Evolutionary conservation across 179 eudicot species (phyloP), one percentile per base, ranked within the genome.

Genomic region (Dionaea muscipula): DNA sequence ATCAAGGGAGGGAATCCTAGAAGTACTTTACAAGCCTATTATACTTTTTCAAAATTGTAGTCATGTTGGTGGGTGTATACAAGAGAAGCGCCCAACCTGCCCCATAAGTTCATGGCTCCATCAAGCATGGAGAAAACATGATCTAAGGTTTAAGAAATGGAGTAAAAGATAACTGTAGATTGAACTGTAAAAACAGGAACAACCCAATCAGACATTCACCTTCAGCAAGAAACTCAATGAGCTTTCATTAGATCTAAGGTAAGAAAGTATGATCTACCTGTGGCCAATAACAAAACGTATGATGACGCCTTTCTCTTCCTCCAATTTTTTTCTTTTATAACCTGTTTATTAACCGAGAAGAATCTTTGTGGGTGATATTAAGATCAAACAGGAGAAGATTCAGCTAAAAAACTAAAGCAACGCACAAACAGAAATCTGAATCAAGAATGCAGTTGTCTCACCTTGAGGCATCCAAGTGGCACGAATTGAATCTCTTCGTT

Each of bases 391-490:
- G 1, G 24, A 41, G 36, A 56, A 26, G 28, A 45, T 28, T 56
- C 22, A 18, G 41, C 20, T 55, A 28, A 41, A 56, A 56, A 40
- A 20, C 39, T 39, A 16, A 26, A 27, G 25, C 20, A 56, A 35
- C 7, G 19, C 22, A 15, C 22, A n/a, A n/a, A n/a, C n/a, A n/a
- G n/a, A n/a, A n/a, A n/a, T n/a, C n/a, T n/a, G n/a, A n/a, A n/a
- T n/a, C 51, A 46, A 14, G 15, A 13, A 8, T 13, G 12, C 37
- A 33, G 12, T 46, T 21, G 10, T 21, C 20, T 43, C 17, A 85
- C 97, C 97, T 80, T 81, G 94, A 17, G 90, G 94, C 97, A 90
- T 90, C 97, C 97, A 90, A 51, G 97, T 90, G 4, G 81, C 79
- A 58, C 97, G 97, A 61, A 90, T 79, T 19, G 95, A 90, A 78